Base-by-base conservation (phyloP, 2,329 filamentous ascomycete species). In the Botrytis cinerea region DNA sequence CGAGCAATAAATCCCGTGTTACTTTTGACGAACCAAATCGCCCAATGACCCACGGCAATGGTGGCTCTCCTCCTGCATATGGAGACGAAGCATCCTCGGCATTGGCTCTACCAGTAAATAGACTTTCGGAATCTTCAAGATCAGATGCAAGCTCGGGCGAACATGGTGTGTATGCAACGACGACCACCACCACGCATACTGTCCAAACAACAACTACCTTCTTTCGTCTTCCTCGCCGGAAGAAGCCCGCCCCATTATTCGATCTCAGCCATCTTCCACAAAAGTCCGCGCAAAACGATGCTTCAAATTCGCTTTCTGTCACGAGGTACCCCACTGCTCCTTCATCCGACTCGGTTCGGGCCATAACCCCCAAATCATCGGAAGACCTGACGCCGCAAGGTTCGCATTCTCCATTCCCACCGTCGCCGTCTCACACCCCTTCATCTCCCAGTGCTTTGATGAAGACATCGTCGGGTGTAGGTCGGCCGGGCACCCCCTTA, bases 191-290 rank as follows among this genome's bases (percentile, higher is more conserved):
- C 10, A 91, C 90, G 18, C 89, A 92, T 75, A 89, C 87, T 16
- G 84, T 87, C 22, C 86, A 88, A 43, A 88, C 89, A 9, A 90
- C 88, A 51, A 92, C 87, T 35, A 91, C 91, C 40, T 93, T 97
- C 80, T 97, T 98, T 81, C 91, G 90, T 73, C 86, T 98, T 75
- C 89, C 91, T 48, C 91, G 94, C 70, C 88, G 94, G 79, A 94
- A 92, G 79, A 90, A 92, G 74, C 89, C 90, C 54, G 91, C 89
- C 43, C 88, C 93, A 4, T 84, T 98, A 51, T 98, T 98, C 79
- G 94, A 95, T 73, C 86, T 98, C 22, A 94, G 94, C 59, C 95
- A 95, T 73, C 86, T 98, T n/a, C 94, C 94, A 59, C 90, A 95
- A 76, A 94, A 92, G 82, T 87, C 89, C 76, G 89, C 83, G 78